Evolutionary conservation across 768 basidiomycete species (phyloP), one percentile per base, ranked within the genome.

Genomic region (Lentinus tigrinus): DNA sequence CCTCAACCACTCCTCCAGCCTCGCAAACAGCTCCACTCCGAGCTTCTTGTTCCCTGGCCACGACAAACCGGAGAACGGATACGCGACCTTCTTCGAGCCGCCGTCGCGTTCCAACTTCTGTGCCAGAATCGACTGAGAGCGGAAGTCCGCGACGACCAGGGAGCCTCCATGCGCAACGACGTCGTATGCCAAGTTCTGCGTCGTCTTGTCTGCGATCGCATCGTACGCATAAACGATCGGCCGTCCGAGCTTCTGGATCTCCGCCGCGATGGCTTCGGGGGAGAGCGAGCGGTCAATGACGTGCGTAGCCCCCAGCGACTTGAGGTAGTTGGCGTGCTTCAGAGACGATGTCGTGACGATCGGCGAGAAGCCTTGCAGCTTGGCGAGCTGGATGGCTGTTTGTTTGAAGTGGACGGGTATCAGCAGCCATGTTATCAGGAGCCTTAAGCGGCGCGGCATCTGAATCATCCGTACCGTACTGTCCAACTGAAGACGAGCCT

Each of bases 171-270:
- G 58, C 16, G 69, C 67, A 31, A 73, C 60, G 7, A 65, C 37
- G 3, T 53, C 57, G 47, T 64, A 67, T 3, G 52, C 64, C 3
- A 54, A 39, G n/a, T 55, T 44, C 50, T 69, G 67, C 17, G 66
- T 67, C n/a, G 61, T 65, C 8, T 57, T 39, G 16, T 47, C 31
- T 3, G 63, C 46, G 48, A 72, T 60, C 3, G 63, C 58, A 52
- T 70, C 70, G 50, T 57, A 69, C 1, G 63, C 63, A 47, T 67
- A 52, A 39, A 48, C 42, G 27, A 72, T 17, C 3, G 69, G 67
- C 49, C 52, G 48, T 6, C 51, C 38, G 51, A 69, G 56, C 52
- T 60, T 52, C 13, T 42, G 39, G 16, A 66, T 51, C 31, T 57
- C 51, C 11, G 49, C 51, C 8, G 40, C 47, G 9, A 66, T 50